phyloP scores from a whole-genome alignment of 345 rosid species.

The Excoecaria agallocha region DNA sequence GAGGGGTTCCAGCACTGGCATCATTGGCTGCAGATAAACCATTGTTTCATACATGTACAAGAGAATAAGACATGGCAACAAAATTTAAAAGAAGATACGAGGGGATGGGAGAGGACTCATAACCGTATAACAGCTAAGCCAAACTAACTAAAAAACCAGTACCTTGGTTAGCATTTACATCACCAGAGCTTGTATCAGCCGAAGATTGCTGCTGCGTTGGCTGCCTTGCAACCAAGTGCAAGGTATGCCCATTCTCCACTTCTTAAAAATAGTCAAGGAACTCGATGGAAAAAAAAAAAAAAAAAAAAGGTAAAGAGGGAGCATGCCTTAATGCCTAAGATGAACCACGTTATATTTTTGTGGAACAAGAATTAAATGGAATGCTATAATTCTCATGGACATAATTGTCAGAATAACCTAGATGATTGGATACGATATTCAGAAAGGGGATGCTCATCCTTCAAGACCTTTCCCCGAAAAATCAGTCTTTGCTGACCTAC shows the following conservation, averaged over 20 bases:
- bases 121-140: constrained; percentile 1
- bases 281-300: background rate
- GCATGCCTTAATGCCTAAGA: background rate
- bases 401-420: background rate
- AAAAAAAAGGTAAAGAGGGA: background rate
- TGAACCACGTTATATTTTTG: constrained; percentile 12
- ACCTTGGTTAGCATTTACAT: constrained; percentile 48
- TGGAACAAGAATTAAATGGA: background rate
- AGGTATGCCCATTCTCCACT: constrained; percentile 88
- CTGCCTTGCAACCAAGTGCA: constrained; percentile 89
- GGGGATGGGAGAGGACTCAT: background rate
- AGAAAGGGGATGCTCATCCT: constrained; percentile 84
- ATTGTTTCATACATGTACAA: background rate
- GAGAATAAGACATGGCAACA: background rate
- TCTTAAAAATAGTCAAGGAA: constrained; percentile 58
- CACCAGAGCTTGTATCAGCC: constrained; percentile 51
- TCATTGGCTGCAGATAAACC: constrained; percentile 47
- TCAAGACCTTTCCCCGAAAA: constrained; percentile 86
- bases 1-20: constrained; percentile 48
- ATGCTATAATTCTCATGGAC: background rate
- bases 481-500: constrained; percentile 87
- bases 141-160: constrained; percentile 19
- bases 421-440: constrained; percentile 78
- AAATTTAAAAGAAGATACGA: background rate
- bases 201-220: constrained; percentile 54